Conservation (phyloP, 2,329 filamentous ascomycete species). For the Trichophyton benhamiae region DNA sequence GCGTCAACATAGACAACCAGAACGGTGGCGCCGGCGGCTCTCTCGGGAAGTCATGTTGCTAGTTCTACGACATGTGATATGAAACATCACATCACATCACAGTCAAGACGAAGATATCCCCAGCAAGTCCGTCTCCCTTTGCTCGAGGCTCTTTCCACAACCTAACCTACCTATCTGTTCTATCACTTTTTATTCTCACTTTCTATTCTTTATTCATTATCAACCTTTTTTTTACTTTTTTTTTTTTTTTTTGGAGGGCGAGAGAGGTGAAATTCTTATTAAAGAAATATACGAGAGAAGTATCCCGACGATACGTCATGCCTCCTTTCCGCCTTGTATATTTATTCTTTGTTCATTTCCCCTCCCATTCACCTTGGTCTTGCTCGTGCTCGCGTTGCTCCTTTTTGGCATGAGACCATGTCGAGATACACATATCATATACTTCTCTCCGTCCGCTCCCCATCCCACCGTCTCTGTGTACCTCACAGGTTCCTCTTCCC, state of each 20-base stretch:
- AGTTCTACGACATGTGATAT: conserved; percentile 18
- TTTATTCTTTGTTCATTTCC: conserved; percentile 3
- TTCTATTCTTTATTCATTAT: background rate
- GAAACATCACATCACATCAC: background rate
- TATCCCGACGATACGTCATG: conserved; percentile 7
- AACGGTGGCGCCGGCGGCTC: conserved; percentile 40
- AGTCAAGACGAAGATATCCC: background rate
- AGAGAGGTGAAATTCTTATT: background rate
- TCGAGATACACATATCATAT: conserved; percentile 2
- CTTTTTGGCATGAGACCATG: conserved; percentile 3
- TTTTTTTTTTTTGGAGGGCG: background rate
- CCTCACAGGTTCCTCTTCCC: conserved; percentile 4
- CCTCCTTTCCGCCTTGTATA: background rate
- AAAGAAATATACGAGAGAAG: conserved; percentile 3
- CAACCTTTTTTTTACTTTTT: background rate
- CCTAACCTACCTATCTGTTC: too few species aligned
- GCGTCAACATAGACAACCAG: conserved; percentile 57
- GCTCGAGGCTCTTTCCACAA: background rate
- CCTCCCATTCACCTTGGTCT: background rate
- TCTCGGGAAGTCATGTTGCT: conserved; percentile 65
- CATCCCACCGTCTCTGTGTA: conserved; percentile 8
- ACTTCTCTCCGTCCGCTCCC: conserved; percentile 4
- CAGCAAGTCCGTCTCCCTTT: background rate
- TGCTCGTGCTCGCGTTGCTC: conserved; percentile 6
- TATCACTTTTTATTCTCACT: background rate